Conservation (phyloP, 2,329 filamentous ascomycete species). For the Stachybotrys elegans region DNA sequence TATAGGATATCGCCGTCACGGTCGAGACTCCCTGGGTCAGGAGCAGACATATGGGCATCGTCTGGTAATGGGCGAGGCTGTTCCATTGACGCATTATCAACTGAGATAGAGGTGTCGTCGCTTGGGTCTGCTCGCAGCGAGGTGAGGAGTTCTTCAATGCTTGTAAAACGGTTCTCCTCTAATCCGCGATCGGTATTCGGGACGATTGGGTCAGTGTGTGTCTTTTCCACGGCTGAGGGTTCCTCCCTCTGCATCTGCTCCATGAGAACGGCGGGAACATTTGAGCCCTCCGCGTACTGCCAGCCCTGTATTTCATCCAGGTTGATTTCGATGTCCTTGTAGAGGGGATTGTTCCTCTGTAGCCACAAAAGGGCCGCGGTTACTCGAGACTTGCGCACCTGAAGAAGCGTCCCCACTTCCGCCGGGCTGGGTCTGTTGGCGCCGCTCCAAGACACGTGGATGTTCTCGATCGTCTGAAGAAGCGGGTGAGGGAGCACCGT, state of each 20-base stretch:
- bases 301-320: slow-evolving; percentile 4
- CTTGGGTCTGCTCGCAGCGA: background rate
- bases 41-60: background rate
- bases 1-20: background rate
- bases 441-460: background rate
- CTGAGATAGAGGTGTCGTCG: background rate
- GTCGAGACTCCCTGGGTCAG: background rate
- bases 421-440: background rate
- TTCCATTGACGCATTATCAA: background rate
- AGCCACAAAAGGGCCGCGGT: slow-evolving; percentile 2
- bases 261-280: background rate
- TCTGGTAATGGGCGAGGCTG: background rate
- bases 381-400: slow-evolving; percentile 4
- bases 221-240: slow-evolving; percentile 1
- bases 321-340: slow-evolving; percentile 3
- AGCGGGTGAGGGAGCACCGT: background rate
- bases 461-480: background rate
- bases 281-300: slow-evolving; percentile 3
- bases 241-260: slow-evolving; percentile 4
- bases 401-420: slow-evolving; percentile 5
- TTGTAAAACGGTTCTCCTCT: background rate
- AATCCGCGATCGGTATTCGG: slow-evolving; percentile 5
- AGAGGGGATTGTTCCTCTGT: slow-evolving; percentile 5
- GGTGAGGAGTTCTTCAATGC: slow-evolving; percentile 2
- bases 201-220: slow-evolving; percentile 2